Evolutionary conservation across 2,329 filamentous ascomycete genomes (phyloP).

Genomic region (Penicillium sp.): DNA sequence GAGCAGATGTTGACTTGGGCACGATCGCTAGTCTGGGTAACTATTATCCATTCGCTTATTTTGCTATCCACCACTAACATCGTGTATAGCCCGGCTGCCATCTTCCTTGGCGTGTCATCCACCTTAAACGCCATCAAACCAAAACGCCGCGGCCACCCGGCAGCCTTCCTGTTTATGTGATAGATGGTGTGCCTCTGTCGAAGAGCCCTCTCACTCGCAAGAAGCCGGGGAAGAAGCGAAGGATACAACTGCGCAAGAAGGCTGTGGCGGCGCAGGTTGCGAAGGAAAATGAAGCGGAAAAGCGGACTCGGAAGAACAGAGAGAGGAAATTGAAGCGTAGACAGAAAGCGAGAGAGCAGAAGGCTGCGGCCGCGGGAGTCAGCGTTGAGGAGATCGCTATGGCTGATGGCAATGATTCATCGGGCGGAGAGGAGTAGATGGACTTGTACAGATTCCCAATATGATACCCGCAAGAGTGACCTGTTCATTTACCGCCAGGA

Average conservation of each 20-base stretch:
- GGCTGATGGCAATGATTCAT: conserved; percentile 17
- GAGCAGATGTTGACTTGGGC: conserved; percentile 32
- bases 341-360: conserved; percentile 38
- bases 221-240: conserved; percentile 45
- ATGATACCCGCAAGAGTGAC: conserved; percentile 6
- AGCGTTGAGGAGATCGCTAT: conserved; percentile 17
- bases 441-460: conserved; percentile 1
- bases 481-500: neutral
- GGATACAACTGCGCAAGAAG: conserved; percentile 40
- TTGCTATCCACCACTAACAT: neutral
- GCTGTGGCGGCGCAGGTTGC: conserved; percentile 28
- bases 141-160: conserved; percentile 26
- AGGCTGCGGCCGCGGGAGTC: conserved; percentile 29
- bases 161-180: conserved; percentile 23
- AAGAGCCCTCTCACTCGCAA: conserved; percentile 34
- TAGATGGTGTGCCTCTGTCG: conserved; percentile 19
- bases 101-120: conserved; percentile 42
- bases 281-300: conserved; percentile 38
- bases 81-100: conserved; percentile 37
- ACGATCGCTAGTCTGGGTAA: conserved; percentile 33
- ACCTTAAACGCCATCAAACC: conserved; percentile 34
- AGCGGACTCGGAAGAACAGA: conserved; percentile 40
- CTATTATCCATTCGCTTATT: conserved; percentile 9
- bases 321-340: conserved; percentile 39
- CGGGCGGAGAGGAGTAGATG: conserved; percentile 13